Evolutionary conservation across 805 yeast species (phyloP), one percentile per base, ranked within the genome.

Genomic region (Myxozyma neotropica): DNA sequence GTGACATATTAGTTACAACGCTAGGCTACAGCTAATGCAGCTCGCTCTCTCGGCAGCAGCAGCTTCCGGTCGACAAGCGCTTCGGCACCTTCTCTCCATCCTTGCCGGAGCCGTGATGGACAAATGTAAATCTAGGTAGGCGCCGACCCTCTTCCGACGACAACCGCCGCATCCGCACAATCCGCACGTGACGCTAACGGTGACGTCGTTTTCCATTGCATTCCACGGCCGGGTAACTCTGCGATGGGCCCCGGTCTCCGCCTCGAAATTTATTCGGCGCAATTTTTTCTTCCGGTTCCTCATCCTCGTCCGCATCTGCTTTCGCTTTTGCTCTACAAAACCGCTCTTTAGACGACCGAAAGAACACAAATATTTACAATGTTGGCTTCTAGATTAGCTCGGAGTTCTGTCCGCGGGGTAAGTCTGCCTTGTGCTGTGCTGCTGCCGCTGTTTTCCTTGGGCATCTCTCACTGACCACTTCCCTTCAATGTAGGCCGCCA

Each of bases 311-410:
- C 21, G 17, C 43, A 19, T 38, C 21, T 19, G 39, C 40, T 27
- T 46, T 35, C 46, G 44, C 19, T 36, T 29, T 15, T 38, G 35
- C 57, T 12, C 13, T 19, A 15, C 21, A n/a, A 27, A 23, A 26
- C 15, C 39, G 27, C 51, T 46, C 33, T 38, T n/a, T 38, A 38
- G 17, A n/a, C 21, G 21, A n/a, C 10, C 21, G 38, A 35, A 21
- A 21, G n/a, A 19, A 17, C 43, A 46, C 24, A 36, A 13, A 17
- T 21, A 39, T 19, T 8, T 23, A 67, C 51, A 58, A 74, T 69
- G 78, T 71, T 72, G 69, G 80, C 75, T 68, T 72, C 78, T 63
- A 69, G 74, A 71, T 70, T 75, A 53, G 74, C 77, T 47, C 74
- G 77, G 55, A 68, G 71, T 50, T 70, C 74, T 36, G 56, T 68